These are phyloP conservation scores for Blakeslea trispora DNA, from an alignment of 371 early-diverging fungal genomes.

Conservation along the genomic window DNA sequence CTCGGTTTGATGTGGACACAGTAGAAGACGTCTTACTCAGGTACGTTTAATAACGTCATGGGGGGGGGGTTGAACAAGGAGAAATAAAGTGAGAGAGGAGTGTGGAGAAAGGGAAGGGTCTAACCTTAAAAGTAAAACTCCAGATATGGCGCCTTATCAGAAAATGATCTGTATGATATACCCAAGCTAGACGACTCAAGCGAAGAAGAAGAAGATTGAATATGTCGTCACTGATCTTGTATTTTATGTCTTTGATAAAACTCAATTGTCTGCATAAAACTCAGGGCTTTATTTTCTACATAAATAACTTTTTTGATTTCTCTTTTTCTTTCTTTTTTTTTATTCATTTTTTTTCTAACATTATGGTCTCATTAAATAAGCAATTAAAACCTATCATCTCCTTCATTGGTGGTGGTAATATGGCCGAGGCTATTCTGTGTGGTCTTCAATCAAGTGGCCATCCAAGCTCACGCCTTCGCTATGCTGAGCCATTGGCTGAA, in stretches of 20 bases:
- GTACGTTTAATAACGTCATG: no score
- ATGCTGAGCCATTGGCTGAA: constrained; percentile 80
- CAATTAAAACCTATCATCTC: constrained; percentile 45
- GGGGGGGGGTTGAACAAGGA: constrained; percentile 4
- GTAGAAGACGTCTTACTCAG: constrained; percentile 42
- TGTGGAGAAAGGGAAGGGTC: not conserved
- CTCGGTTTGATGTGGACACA: constrained; percentile 37
- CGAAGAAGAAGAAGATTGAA: constrained; percentile 1
- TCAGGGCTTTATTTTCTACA: no score
- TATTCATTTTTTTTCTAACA: not conserved
- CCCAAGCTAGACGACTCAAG: constrained; percentile 4
- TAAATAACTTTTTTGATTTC: no score
- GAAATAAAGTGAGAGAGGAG: no score
- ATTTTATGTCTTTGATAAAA: no score
- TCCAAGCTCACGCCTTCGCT: constrained; percentile 65
- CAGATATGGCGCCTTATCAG: constrained; percentile 39
- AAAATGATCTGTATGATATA: constrained; percentile 39
- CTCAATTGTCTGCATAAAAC: no score
- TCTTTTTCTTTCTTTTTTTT: no score
- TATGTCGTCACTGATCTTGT: not conserved
- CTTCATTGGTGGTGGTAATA: constrained; percentile 93
- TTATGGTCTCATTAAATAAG: constrained; percentile 20
- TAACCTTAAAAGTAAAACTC: constrained; percentile 7
- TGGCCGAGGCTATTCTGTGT: constrained; percentile 91
- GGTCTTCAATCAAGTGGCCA: constrained; percentile 78